Base-by-base conservation (phyloP, 2,329 filamentous ascomycete genomes). In the Elsinoe batatas region DNA sequence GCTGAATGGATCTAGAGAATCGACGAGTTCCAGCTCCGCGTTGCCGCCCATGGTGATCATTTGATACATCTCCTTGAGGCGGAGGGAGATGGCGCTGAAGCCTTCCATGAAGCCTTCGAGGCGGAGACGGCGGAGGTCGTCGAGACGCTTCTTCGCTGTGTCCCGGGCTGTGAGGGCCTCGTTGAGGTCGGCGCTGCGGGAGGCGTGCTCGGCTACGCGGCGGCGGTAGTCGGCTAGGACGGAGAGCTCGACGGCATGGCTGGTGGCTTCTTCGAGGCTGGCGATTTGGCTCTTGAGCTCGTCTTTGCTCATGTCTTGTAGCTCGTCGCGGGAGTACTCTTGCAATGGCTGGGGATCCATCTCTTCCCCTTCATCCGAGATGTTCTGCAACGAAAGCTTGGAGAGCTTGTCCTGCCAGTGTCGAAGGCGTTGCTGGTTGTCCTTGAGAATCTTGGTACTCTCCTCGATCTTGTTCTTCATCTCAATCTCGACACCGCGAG, bases 21-120 rank as follows among this genome's bases (percentile, higher is more conserved):
- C 93, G 38, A 98, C 93, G 20, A 98, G 83, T 71, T 98, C 94
- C 11, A 98, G 81, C 73, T 98, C 93, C 0, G 93, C 93, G 65
- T 98, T 98, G 56, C 93, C 93, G 59, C 93, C 93, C 90, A 98
- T 97, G 18, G 93, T 98, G 69, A 98, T 98, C 91, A 98, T 96
- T 69, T 98, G 93, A 74, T 98, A 98, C 93, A 98, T 98, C 68
- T 98, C 93, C 76, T 98, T 98, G 44, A 98, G 78, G 0, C 91
- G 87, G 20, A 96, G 78, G 1, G 91, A 97, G 70, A 98, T 98
- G 60, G 83, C 86, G 65, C 85, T 86, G 75, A 98, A 97, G 37
- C 94, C 93, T 68, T 94, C 89, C 91, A 97, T 97, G 79, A 98
- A 98, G 35, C 93, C 91, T 64, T 96, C 91, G 6, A 97, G 78